These are phyloP conservation scores for Huntiella bhutanensis DNA, from an alignment of 2,329 filamentous ascomycete species.

Conservation along the genomic window DNA sequence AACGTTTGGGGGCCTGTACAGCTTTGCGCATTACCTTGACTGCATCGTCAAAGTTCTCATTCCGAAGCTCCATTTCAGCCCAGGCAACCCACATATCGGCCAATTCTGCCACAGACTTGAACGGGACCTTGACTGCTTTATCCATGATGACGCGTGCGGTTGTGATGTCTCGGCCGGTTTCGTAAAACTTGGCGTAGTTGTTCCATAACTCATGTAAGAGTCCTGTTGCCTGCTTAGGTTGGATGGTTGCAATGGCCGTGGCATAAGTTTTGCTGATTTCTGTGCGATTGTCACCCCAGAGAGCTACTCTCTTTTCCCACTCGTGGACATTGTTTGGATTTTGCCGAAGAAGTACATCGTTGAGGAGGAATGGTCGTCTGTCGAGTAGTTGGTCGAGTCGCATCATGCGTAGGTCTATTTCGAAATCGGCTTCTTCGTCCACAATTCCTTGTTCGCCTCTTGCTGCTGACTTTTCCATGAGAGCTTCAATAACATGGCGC, in stretches of 20 bases:
- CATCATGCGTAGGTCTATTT: slow-evolving; percentile 93
- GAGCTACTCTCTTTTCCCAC: slow-evolving; percentile 89
- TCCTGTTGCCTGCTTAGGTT: slow-evolving; percentile 84
- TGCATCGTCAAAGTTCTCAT: slow-evolving; percentile 88
- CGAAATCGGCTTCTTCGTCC: slow-evolving; percentile 75
- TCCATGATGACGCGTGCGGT: slow-evolving; percentile 89
- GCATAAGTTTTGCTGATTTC: slow-evolving; percentile 92
- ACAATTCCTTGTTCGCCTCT: slow-evolving; percentile 61
- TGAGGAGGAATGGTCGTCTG: slow-evolving; percentile 81
- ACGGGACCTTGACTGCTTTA: slow-evolving; percentile 93
- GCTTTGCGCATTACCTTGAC: slow-evolving; percentile 94
- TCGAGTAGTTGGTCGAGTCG: slow-evolving; percentile 98
- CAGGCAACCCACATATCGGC: slow-evolving; percentile 99
- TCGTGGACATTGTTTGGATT: slow-evolving; percentile 93
- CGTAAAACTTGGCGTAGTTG: slow-evolving; percentile 95
- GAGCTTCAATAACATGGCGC: slow-evolving; percentile 75
- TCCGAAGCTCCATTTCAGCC: slow-evolving; percentile 93
- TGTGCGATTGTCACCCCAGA: slow-evolving; percentile 84
- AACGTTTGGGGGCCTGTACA: slow-evolving; percentile 87
- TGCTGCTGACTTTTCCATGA: slow-evolving; percentile 72
- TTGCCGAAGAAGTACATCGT: slow-evolving; percentile 84
- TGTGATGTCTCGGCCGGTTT: slow-evolving; percentile 62
- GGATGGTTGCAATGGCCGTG: slow-evolving; percentile 77
- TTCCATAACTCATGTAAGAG: slow-evolving; percentile 90
- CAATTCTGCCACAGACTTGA: slow-evolving; percentile 90